Base-by-base conservation (phyloP, 768 basidiomycete species). In the Mycena leptocephala region DNA sequence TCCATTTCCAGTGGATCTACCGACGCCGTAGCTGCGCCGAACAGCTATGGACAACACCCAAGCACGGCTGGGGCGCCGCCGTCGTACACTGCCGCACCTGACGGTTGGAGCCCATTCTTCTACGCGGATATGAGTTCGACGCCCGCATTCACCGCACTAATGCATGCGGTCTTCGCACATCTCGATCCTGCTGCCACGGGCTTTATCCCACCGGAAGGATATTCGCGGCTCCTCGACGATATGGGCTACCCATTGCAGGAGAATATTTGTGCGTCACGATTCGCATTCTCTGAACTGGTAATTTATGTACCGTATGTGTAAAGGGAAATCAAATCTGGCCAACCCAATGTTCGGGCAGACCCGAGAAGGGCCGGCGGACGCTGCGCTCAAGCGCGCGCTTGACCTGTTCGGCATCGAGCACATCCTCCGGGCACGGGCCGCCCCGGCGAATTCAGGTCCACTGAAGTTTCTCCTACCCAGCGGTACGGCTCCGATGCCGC, bases 351-450 rank as follows among this genome's bases (percentile, higher is more conserved):
- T 28, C 26, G 68, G 62, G 9, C 72, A 70, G 16, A 30, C 41
- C 6, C 53, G 46, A 28, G 77, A 78, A 35, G 32, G 22, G 59
- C 30, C 63, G 26, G 77, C 70, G 5, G 77, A 78, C 53, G 28
- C 35, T 3, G 71, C 66, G 28, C 37, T 79, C 9, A 72, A 69
- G 37, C 48, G 39, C 62, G 75, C 62, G 3, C 74, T 68, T 46
- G 78, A 79, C 51, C 13, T 68, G 0, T 74, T 76, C 63, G 51
- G 64, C 64, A 76, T 79, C 58, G 71, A 79, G 13, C 75, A 79
- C 58, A 69, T 67, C 51, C 28, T 74, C 41, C 58, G 64, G 7
- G 22, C 69, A 13, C 68, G 77, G 14, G 20, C 61, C 14, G 22
- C 28, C n/a, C 62, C 62, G 22, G 5, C 22, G 32, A 46, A 39